Percentiles rank a stretch among this genome's conserved stretches.
phyloP scores from a whole-genome alignment of 2,329 filamentous ascomycete genomes.

The Beauveria sp. region DNA sequence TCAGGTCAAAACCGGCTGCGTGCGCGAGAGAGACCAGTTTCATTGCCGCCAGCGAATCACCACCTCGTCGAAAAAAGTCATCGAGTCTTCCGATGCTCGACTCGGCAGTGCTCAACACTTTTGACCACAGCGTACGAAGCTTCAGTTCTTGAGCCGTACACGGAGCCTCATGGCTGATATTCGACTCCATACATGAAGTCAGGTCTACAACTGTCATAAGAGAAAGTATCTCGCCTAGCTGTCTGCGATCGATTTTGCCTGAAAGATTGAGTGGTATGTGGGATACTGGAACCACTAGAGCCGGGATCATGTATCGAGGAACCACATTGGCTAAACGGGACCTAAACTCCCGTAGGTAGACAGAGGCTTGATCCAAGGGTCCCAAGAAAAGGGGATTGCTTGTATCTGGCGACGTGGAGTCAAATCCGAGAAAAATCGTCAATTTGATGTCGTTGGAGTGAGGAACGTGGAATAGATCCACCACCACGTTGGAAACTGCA shows the following conservation, averaged over 20 bases:
- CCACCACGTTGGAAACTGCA: neutral
- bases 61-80: slow-evolving; percentile 32
- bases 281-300: neutral
- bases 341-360: neutral
- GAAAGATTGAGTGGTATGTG: neutral
- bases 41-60: slow-evolving; percentile 38
- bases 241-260: neutral
- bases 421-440: neutral
- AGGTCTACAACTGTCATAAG: neutral
- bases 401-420: neutral
- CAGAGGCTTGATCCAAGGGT: neutral
- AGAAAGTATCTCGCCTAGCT: neutral
- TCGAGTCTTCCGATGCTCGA: slow-evolving; percentile 21
- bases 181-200: neutral
- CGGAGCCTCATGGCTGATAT: neutral
- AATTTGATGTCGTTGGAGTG: neutral
- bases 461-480: neutral
- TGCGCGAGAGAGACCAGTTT: slow-evolving; percentile 31
- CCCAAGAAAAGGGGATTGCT: neutral
- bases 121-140: slow-evolving; percentile 28
- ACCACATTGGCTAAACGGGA: neutral
- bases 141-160: neutral
- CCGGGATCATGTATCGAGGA: neutral
- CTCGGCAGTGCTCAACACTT: slow-evolving; percentile 29
- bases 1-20: slow-evolving; percentile 19